Conservation (phyloP, 2,329 filamentous ascomycete genomes). For the Alternaria sp. region DNA sequence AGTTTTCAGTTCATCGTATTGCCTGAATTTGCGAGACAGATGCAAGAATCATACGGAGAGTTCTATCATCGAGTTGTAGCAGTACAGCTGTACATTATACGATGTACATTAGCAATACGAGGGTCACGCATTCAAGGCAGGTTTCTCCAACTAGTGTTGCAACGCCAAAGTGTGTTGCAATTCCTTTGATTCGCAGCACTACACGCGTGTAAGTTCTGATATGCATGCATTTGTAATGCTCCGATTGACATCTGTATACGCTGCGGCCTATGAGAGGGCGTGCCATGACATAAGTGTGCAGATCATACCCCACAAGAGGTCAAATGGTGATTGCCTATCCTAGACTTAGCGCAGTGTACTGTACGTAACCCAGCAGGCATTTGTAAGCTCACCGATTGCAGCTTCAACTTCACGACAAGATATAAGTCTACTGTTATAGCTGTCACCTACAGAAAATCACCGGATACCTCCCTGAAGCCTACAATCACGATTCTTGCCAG, state of each 20-base stretch:
- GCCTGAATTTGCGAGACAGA: not conserved
- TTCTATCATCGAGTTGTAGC: not conserved
- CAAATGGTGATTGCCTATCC: not conserved
- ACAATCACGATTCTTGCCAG: not conserved
- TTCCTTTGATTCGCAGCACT: not conserved
- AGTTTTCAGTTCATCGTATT: not conserved
- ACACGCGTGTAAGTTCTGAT: not conserved
- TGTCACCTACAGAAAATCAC: accelerated
- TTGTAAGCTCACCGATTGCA: slow-evolving; percentile 9
- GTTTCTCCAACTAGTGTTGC: not conserved
- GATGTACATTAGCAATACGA: not conserved
- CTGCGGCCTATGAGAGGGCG: not conserved
- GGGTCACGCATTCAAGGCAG: not conserved
- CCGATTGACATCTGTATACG: not conserved
- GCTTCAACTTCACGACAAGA: not conserved
- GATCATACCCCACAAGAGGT: slow-evolving; percentile 5
- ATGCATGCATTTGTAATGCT: slow-evolving; percentile 2
- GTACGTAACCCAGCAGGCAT: not conserved
- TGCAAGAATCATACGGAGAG: too few species aligned
- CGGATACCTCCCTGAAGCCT: too few species aligned
- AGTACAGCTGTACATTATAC: not conserved
- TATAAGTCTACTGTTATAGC: not conserved
- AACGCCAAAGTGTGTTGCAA: not conserved
- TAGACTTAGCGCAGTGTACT: slow-evolving; percentile 1
- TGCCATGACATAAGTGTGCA: slow-evolving; percentile 1